These are phyloP conservation scores for Crucibulum laeve DNA, from an alignment of 768 basidiomycete genomes.

Conservation along the genomic window DNA sequence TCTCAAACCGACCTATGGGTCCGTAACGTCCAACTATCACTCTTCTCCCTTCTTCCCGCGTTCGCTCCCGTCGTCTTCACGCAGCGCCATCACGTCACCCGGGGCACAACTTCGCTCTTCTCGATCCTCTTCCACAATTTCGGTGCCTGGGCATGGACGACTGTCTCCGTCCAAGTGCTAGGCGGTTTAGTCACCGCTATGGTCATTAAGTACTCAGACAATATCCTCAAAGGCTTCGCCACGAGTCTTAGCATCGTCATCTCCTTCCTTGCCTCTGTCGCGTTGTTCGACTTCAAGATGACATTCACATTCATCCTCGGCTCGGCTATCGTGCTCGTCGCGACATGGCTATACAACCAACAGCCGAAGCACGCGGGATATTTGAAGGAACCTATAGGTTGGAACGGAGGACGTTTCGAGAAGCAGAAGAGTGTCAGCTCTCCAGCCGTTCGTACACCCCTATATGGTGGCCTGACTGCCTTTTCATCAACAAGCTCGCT, in stretches of 20 bases:
- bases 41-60: slow-evolving; percentile 91
- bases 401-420: slow-evolving; percentile 19
- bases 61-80: slow-evolving; percentile 70
- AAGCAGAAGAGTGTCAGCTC: slow-evolving; percentile 15
- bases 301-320: slow-evolving; percentile 85
- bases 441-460: slow-evolving; percentile 10
- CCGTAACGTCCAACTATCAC: slow-evolving; percentile 91
- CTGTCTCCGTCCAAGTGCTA: slow-evolving; percentile 81
- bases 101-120: slow-evolving; percentile 34
- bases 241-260: slow-evolving; percentile 93
- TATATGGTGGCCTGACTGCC: slow-evolving; percentile 16
- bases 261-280: slow-evolving; percentile 89
- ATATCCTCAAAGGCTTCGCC: slow-evolving; percentile 92
- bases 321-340: slow-evolving; percentile 74
- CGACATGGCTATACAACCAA: slow-evolving; percentile 92
- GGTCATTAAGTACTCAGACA: slow-evolving; percentile 93
- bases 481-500: slow-evolving; percentile 28
- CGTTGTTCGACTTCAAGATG: slow-evolving; percentile 86
- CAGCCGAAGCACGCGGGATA: slow-evolving; percentile 31
- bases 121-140: slow-evolving; percentile 76
- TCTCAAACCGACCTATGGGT: slow-evolving; percentile 91
- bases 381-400: slow-evolving; percentile 8
- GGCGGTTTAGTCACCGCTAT: slow-evolving; percentile 92
- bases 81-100: slow-evolving; percentile 16
- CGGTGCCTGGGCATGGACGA: slow-evolving; percentile 88